Evolutionary conservation across 2,329 filamentous ascomycete species (phyloP), one percentile per base, ranked within the genome.

Genomic region (Exophiala calicioides): DNA sequence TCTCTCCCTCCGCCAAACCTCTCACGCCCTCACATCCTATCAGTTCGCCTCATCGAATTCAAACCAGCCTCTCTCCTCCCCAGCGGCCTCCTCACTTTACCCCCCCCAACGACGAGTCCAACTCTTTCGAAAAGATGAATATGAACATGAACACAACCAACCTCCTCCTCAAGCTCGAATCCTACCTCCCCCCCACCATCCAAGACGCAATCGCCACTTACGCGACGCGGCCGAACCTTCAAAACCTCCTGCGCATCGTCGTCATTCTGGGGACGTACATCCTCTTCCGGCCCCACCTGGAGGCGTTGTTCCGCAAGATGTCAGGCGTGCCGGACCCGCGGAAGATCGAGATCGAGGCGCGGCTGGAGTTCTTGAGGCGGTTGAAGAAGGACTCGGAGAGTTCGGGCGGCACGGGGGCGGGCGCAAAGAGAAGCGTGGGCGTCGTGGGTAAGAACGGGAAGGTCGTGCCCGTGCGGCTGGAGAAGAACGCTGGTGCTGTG

Each of bases 241-340:
- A 55, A 30, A 13, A 26, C 2, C 3, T 46, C 36, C 19, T 57
- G 21, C 54, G 54, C 19, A 10, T 48, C 21, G 30, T 55, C 16
- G 46, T 57, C 20, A 43, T 53, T 15, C 33, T 57, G 13, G n/a
- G 35, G 10, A 53, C 48, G 18, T 55, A 52, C 46, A n/a, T 53
- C 21, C 52, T 57, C 18, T 52, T 57, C 38, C 52, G 49, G 21
- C 54, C 54, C n/a, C 54, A 55, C 21, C 37, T 57, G 29, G 52
- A 57, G 31, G n/a, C 15, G 2, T 33, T 56, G 7, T 44, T 53
- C 20, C 44, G 47, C 18, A 51, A 52, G 24, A 23, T 47, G 12
- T 47, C 42, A 10, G 50, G 50, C 7, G 39, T 27, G 16, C 41
- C 47, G 24, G 50, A 49, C 15, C 32, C 35, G 47, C 23, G 45